These are phyloP conservation scores for Ceratocystis diversiconidia DNA, from an alignment of 2,329 filamentous ascomycete genomes.

Conservation along the genomic window DNA sequence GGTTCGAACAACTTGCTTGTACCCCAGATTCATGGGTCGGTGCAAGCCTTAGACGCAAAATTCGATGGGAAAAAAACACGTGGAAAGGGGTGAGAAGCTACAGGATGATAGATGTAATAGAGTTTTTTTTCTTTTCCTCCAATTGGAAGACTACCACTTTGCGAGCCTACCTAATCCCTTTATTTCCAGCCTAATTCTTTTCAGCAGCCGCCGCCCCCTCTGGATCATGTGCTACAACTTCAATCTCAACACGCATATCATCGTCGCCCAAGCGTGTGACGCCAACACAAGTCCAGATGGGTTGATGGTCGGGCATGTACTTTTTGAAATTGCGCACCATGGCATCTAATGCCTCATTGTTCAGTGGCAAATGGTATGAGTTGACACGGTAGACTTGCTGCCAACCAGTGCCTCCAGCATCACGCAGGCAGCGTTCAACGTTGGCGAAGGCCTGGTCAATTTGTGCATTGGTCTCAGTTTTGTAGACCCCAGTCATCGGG, in stretches of 20 bases:
- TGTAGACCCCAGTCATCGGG: constrained; percentile 22
- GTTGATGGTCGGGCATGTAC: constrained; percentile 38
- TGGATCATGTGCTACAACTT: constrained; percentile 35
- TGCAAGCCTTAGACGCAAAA: constrained; percentile 50
- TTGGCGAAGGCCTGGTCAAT: constrained; percentile 43
- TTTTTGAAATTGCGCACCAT: constrained; percentile 36
- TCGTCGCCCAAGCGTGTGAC: constrained; percentile 34
- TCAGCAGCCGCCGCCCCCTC: constrained; percentile 24
- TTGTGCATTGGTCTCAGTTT: constrained; percentile 29
- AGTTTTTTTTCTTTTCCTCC: constrained; percentile 5
- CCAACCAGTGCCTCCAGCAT: constrained; percentile 43
- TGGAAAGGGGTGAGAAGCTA: background rate
- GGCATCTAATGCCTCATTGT: constrained; percentile 27
- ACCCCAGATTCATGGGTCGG: constrained; percentile 66
- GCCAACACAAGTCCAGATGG: constrained; percentile 40
- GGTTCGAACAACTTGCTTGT: constrained; percentile 55
- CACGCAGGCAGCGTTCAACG: constrained; percentile 36
- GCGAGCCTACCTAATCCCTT: background rate
- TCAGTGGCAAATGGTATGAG: constrained; percentile 32
- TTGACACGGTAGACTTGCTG: constrained; percentile 37
- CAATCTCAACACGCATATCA: constrained; percentile 45
- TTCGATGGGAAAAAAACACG: background rate
- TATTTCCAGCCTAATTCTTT: background rate
- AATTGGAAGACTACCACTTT: too few relatives aligned
- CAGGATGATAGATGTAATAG: constrained; percentile 4